These are phyloP conservation scores for Coemansia sp. DNA, from an alignment of 192 early-diverging fungal species.

Conservation along the genomic window DNA sequence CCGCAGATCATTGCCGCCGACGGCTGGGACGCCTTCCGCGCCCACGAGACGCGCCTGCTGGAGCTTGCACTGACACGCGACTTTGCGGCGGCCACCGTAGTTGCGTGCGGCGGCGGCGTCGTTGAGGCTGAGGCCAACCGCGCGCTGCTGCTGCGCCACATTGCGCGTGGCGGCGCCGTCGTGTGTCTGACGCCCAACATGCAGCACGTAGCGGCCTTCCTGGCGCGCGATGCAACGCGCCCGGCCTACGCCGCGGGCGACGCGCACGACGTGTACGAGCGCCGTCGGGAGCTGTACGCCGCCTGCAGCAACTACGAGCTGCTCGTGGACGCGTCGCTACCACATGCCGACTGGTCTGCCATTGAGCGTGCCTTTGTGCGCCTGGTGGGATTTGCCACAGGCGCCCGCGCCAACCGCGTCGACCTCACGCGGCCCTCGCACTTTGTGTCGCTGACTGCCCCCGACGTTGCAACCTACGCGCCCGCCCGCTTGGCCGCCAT, in stretches of 20 bases:
- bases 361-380: slow-evolving; percentile 73
- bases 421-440: slow-evolving; percentile 54
- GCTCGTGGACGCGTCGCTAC: slow-evolving; percentile 55
- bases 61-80: slow-evolving; percentile 53
- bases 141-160: slow-evolving; percentile 62
- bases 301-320: slow-evolving; percentile 83
- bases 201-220: slow-evolving; percentile 71
- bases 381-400: slow-evolving; percentile 67
- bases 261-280: slow-evolving; percentile 71
- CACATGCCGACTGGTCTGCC: slow-evolving; percentile 56
- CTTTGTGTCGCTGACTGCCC: slow-evolving; percentile 85
- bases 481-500: slow-evolving; percentile 57
- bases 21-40: slow-evolving; percentile 87
- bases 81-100: slow-evolving; percentile 60
- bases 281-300: slow-evolving; percentile 71
- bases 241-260: slow-evolving; percentile 78
- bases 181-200: slow-evolving; percentile 76
- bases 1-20: slow-evolving; percentile 65
- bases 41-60: slow-evolving; percentile 70
- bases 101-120: slow-evolving; percentile 94
- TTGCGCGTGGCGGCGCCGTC: slow-evolving; percentile 56
- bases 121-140: slow-evolving; percentile 77
- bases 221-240: slow-evolving; percentile 74
- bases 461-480: slow-evolving; percentile 52
- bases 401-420: slow-evolving; percentile 34